Percentiles rank a stretch among this genome's conserved stretches.
These are phyloP conservation scores for Dothideomycetes sp. DNA, from an alignment of 2,329 filamentous ascomycete species.

Conservation along the genomic window DNA sequence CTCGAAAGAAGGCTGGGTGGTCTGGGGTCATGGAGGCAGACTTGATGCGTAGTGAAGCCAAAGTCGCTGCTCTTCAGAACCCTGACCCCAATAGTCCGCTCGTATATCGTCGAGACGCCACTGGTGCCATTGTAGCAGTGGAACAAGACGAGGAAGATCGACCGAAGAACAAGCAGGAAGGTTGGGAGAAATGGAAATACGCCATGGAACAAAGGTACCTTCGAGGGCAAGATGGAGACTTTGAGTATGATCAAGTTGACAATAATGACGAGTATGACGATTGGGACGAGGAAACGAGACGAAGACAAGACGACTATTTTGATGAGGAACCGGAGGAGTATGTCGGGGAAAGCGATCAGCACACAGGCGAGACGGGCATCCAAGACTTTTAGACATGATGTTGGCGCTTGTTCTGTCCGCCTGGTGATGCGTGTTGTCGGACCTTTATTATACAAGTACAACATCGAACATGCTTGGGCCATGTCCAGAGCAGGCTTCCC, in stretches of 20 bases:
- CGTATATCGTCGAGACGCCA: constrained; percentile 38
- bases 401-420: no score
- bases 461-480: no score
- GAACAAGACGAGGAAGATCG: constrained; percentile 43
- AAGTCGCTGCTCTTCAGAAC: constrained; percentile 51
- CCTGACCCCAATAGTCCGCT: constrained; percentile 40
- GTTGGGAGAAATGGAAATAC: constrained; percentile 55
- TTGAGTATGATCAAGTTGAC: constrained; percentile 65
- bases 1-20: constrained; percentile 65
- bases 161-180: constrained; percentile 53
- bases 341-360: constrained; percentile 21
- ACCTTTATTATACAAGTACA: no score
- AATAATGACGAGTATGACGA: constrained; percentile 62
- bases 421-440: no score
- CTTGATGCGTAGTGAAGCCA: constrained; percentile 64
- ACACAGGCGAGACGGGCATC: constrained; percentile 37
- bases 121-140: constrained; percentile 47
- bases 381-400: constrained; percentile 30
- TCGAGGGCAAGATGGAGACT: constrained; percentile 62
- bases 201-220: constrained; percentile 68
- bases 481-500: no score
- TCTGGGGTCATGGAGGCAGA: constrained; percentile 70
- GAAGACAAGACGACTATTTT: constrained; percentile 66
- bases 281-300: constrained; percentile 45
- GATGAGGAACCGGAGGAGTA: constrained; percentile 54